Evolutionary conservation across 305 asterid species (phyloP).

Genomic region (Stenogyne calaminthoides): DNA sequence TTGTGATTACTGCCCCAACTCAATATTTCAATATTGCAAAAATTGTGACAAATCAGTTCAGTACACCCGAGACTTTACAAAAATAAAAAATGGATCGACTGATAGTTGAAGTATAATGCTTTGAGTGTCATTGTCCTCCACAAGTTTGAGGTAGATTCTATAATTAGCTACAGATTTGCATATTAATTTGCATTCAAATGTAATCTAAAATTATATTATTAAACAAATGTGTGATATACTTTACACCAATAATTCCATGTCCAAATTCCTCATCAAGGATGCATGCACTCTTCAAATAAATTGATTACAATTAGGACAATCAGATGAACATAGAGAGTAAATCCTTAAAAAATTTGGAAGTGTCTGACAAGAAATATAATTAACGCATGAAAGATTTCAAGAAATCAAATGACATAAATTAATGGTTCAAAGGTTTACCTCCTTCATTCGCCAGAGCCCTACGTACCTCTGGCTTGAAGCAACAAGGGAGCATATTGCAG

Average conservation of each 20-base stretch:
- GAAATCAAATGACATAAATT: constrained; percentile 2
- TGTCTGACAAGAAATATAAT: not conserved
- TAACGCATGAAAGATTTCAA: not conserved
- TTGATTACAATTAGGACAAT: constrained; percentile 14
- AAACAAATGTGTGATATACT: not conserved
- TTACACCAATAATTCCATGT: not conserved
- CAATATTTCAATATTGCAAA: not conserved
- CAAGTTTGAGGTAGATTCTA: constrained; percentile 17
- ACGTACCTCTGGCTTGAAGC: constrained; percentile 73
- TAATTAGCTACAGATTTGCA: constrained; percentile 2
- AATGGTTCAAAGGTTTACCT: constrained; percentile 47
- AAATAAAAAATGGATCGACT: not conserved
- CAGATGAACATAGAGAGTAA: constrained; percentile 16
- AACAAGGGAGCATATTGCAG: constrained; percentile 73
- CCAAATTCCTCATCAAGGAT: not conserved
- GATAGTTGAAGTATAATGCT: constrained; percentile 12
- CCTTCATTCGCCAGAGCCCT: constrained; percentile 92
- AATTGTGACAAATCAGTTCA: constrained; percentile 4
- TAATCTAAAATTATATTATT: not conserved
- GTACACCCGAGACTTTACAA: not conserved
- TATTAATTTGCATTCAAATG: too few species aligned
- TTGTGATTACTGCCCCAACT: not conserved
- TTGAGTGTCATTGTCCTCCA: not conserved
- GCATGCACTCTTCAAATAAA: constrained; percentile 6
- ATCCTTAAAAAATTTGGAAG: not conserved